Evolutionary conservation across 805 yeast genomes (phyloP).

Genomic region (Candida nanaspora): DNA sequence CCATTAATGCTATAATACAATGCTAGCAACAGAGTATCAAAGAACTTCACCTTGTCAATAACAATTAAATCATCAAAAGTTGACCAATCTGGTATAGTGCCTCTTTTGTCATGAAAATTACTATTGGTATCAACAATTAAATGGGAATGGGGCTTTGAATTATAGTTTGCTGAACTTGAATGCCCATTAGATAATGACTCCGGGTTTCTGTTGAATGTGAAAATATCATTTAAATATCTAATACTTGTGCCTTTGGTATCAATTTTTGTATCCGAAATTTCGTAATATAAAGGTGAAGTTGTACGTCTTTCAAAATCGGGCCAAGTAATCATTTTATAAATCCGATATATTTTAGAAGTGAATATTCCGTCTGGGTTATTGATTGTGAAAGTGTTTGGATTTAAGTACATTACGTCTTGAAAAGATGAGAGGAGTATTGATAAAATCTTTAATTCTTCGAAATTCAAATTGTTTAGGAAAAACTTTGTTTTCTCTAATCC

Average conservation of each 20-base stretch:
- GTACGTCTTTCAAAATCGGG: constrained; percentile 80
- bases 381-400: constrained; percentile 63
- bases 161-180: too few relatives aligned
- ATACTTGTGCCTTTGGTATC: constrained; percentile 13
- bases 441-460: constrained; percentile 3
- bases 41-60: constrained; percentile 47
- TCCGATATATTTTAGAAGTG: constrained; percentile 40
- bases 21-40: constrained; percentile 45
- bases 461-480: constrained; percentile 4
- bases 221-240: not conserved
- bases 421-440: constrained; percentile 23
- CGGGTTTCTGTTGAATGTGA: not conserved
- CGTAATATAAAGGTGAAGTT: constrained; percentile 58
- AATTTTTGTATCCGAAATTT: constrained; percentile 44
- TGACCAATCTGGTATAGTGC: constrained; percentile 54
- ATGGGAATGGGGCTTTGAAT: constrained; percentile 34
- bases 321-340: constrained; percentile 49
- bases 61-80: constrained; percentile 60
- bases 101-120: constrained; percentile 52
- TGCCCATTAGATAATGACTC: too few relatives aligned
- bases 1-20: constrained; percentile 49
- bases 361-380: constrained; percentile 50
- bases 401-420: constrained; percentile 55
- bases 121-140: constrained; percentile 8
- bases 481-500: constrained; percentile 18